These are phyloP conservation scores for Knufia petricola DNA, from an alignment of 2,329 filamentous ascomycete genomes.

Conservation along the genomic window DNA sequence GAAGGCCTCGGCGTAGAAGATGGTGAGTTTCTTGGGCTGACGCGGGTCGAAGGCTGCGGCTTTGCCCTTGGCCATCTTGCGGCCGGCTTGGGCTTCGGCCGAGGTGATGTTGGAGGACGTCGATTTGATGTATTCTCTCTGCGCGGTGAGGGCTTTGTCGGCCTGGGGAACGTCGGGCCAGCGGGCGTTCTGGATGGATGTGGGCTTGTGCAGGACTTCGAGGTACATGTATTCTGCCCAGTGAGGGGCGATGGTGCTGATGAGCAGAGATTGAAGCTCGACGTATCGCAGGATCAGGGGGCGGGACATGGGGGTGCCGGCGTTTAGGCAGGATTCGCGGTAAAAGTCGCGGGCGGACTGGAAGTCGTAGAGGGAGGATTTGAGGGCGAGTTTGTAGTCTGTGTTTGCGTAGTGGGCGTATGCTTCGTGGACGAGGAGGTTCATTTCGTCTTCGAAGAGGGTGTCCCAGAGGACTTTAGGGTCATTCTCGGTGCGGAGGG, in stretches of 20 bases:
- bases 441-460: constrained; percentile 90
- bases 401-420: constrained; percentile 68
- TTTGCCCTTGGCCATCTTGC: constrained; percentile 92
- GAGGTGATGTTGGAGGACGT: constrained; percentile 73
- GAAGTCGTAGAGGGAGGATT: constrained; percentile 82
- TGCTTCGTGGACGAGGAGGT: constrained; percentile 68
- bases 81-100: constrained; percentile 63
- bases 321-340: constrained; percentile 67
- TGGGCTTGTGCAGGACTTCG: constrained; percentile 69
- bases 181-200: constrained; percentile 67
- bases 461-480: constrained; percentile 70
- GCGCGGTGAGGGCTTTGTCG: constrained; percentile 61
- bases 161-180: constrained; percentile 60
- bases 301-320: constrained; percentile 76
- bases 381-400: constrained; percentile 77
- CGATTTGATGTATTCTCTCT: constrained; percentile 68
- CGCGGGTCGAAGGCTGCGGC: constrained; percentile 74
- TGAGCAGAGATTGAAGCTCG: constrained; percentile 72
- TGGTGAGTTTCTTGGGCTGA: constrained; percentile 81
- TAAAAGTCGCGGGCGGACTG: constrained; percentile 82
- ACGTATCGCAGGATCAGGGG: constrained; percentile 72
- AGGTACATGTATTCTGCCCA: constrained; percentile 93
- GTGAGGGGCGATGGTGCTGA: constrained; percentile 80
- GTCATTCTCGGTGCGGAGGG: constrained; percentile 58
- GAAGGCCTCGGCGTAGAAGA: constrained; percentile 71